These are phyloP conservation scores for Shiraia sp. DNA, from an alignment of 2,329 filamentous ascomycete species.

Conservation along the genomic window DNA sequence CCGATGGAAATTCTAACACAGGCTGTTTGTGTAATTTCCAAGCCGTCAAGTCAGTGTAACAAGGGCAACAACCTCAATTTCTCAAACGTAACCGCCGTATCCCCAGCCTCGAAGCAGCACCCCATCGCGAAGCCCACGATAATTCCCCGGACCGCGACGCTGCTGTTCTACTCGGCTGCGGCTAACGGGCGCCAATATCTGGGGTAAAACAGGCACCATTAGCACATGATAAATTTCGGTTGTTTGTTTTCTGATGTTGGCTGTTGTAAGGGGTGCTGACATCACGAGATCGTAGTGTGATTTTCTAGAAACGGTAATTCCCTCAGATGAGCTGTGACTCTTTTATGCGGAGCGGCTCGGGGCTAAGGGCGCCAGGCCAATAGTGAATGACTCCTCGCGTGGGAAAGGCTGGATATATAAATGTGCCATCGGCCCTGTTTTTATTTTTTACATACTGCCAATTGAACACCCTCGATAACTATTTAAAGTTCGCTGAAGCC, in stretches of 20 bases:
- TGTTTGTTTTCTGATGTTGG: neutral
- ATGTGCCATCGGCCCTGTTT: neutral
- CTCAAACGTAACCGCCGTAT: too few relatives aligned
- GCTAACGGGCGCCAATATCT: too few relatives aligned
- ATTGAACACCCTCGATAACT: neutral
- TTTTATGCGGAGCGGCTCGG: conserved; percentile 2
- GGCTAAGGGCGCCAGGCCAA: conserved; percentile 2
- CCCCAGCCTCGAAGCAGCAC: too few relatives aligned
- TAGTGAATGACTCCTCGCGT: conserved; percentile 6
- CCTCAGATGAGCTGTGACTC: conserved; percentile 9
- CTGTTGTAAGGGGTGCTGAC: conserved; percentile 1
- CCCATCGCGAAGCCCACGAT: neutral
- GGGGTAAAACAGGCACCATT: too few relatives aligned
- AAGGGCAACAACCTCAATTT: too few relatives aligned
- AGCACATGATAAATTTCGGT: too few relatives aligned
- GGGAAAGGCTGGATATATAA: conserved; percentile 6
- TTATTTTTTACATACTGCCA: neutral
- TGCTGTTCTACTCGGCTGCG: too few relatives aligned
- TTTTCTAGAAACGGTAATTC: conserved; percentile 10
- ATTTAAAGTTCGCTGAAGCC: too few relatives aligned
- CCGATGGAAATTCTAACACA: too few relatives aligned
- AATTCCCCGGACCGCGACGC: neutral
- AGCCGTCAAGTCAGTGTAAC: too few relatives aligned
- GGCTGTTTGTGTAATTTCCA: too few relatives aligned
- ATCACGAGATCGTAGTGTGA: conserved; percentile 18